Percentiles rank a stretch among this genome's conserved stretches.
phyloP scores from a whole-genome alignment of 1,139 yeast species.

The Trichomonascaceae sp. region DNA sequence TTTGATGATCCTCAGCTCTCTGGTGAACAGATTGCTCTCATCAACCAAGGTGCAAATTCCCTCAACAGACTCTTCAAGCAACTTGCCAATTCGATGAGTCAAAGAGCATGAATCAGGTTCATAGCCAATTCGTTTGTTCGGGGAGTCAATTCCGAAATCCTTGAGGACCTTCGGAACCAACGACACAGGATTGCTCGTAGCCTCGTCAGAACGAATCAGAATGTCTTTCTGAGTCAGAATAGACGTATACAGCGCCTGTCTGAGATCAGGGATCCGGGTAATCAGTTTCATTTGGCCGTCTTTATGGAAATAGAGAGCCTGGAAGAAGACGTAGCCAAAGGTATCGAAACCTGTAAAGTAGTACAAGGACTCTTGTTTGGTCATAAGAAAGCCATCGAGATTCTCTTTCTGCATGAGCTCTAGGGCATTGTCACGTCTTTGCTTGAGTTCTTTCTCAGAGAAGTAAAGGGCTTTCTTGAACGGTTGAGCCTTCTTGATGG shows the following conservation, averaged over 20 bases:
- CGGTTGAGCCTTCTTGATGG: background rate
- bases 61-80: background rate
- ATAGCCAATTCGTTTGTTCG: background rate
- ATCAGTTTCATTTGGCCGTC: background rate
- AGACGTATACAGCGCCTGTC: background rate
- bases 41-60: background rate
- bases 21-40: background rate
- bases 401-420: background rate
- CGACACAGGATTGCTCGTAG: background rate
- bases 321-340: background rate
- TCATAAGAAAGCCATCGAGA: background rate
- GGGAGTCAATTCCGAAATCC: background rate
- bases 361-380: background rate
- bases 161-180: background rate
- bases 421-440: background rate
- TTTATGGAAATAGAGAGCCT: background rate
- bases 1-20: background rate
- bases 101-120: background rate
- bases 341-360: background rate
- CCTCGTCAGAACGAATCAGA: background rate
- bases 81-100: background rate
- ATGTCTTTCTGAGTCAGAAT: background rate
- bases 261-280: background rate
- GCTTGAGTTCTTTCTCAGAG: background rate
- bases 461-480: background rate